A percentile compares a stretch with the other conserved stretches of the same genome.
These are phyloP conservation scores for Plenodomus lindquistii DNA, from an alignment of 2,329 filamentous ascomycete species.

Conservation along the genomic window DNA sequence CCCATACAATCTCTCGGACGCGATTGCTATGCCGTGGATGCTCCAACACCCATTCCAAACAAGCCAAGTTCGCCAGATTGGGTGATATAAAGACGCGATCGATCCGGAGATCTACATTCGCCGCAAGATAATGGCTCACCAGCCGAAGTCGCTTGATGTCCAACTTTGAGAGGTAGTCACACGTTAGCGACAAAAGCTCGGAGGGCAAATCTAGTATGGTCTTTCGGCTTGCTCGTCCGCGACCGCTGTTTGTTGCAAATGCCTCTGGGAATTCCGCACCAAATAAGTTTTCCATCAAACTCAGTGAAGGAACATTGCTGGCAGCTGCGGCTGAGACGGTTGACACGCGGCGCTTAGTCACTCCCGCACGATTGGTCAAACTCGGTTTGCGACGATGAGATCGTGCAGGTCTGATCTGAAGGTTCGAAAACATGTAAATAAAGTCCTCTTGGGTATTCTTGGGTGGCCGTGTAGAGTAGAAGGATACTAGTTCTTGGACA, in stretches of 20 bases:
- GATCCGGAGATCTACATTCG: slow-evolving; percentile 31
- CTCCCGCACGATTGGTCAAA: slow-evolving; percentile 24
- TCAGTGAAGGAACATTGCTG: slow-evolving; percentile 27
- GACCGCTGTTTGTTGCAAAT: slow-evolving; percentile 11
- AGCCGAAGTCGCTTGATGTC: slow-evolving; percentile 30
- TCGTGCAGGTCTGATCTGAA: slow-evolving; percentile 23
- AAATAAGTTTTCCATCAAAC: slow-evolving; percentile 28
- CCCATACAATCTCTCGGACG: slow-evolving; percentile 49
- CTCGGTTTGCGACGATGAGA: slow-evolving; percentile 27
- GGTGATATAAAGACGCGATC: slow-evolving; percentile 48
- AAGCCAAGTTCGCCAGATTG: slow-evolving; percentile 45
- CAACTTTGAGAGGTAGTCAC: slow-evolving; percentile 15
- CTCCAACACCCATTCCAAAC: slow-evolving; percentile 43
- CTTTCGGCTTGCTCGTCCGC: slow-evolving; percentile 15
- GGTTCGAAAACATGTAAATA: slow-evolving; percentile 18
- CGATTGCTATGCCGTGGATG: slow-evolving; percentile 37
- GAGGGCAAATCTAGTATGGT: slow-evolving; percentile 23
- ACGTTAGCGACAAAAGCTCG: slow-evolving; percentile 21
- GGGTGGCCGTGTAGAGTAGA: not conserved
- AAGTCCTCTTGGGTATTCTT: not conserved
- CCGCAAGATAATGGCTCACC: slow-evolving; percentile 15
- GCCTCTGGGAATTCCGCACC: slow-evolving; percentile 30
- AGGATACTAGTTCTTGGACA: not conserved
- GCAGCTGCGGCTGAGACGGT: slow-evolving; percentile 13
- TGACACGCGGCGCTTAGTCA: slow-evolving; percentile 26